Evolutionary conservation across 2,329 filamentous ascomycete genomes (phyloP), one percentile per base, ranked within the genome.

Genomic region (Colletotrichum orchidophilum): DNA sequence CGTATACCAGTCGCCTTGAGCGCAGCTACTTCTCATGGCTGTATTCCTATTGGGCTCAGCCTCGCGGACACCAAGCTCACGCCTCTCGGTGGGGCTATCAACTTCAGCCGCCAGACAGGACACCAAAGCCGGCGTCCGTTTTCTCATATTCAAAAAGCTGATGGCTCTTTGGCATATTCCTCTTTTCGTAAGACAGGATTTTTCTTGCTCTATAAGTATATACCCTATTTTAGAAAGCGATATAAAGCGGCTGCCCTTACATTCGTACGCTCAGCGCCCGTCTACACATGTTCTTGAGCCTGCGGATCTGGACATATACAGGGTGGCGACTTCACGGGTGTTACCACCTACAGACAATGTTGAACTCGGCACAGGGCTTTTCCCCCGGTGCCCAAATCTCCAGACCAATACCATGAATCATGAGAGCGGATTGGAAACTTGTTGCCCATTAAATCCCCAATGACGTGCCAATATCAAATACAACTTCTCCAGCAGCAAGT

Each of bases 1-100:
- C 31, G 81, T 84, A 15, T 84, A 83, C 63, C 73, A 73, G 55
- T 54, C 68, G 27, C 57, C 59, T 46, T 66, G 31, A 66, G 35
- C 11, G 8, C 9, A 21, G 7, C 39, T 18, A 15, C 27, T 24
- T 35, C 24, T 46, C 8, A 46, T 46, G 18, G 39, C 18, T 46
- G 39, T 46, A 46, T 46, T 9, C 39, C 18, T 46, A 46, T n/a
- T 46, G 18, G 21, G 39, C 39, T 46, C 8, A 18, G 18, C 39
- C 39, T 21, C 39, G 39, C 18, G 3, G 39, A 46, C 39, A 46
- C 39, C 18, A n/a, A 15, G 6, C 18, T 46, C 39, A 46, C 39
- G 18, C 21, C 9, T 46, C 39, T 46, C 39, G 18, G 39, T 46
- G 18, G 21, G n/a, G 8, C 18, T 11, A 21, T 46, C 7, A 46